Evolutionary conservation across 1,139 yeast species (phyloP), one percentile per base, ranked within the genome.

Genomic region (Meyerozyma sp.): DNA sequence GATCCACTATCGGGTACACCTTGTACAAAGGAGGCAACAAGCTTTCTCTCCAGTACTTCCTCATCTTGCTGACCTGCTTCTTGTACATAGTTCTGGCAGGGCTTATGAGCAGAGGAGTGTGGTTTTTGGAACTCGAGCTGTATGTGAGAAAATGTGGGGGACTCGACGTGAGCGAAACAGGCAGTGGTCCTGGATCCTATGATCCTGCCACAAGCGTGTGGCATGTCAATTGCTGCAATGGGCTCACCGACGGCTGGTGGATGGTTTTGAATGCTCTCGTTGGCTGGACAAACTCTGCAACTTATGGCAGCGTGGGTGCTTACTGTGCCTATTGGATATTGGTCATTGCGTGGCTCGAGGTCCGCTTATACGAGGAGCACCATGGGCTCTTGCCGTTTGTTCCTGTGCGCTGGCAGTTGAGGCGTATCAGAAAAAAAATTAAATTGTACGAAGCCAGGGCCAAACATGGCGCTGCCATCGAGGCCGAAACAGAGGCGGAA

Each of bases 281-380:
- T 45, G 98, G 98, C 1, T 91, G 98, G 98, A 87, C 93, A 32
- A 91, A 91, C 64, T 81, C 94, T 32, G 98, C 97, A 14, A 90
- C 97, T 2, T 88, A 86, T 59, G 96, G 96, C 16, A 87, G 96
- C 35, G 90, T 91, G n/a, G 62, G 76, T 18, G 78, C 90, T 42
- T 91, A 91, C 64, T 75, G 81, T 51, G 49, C 70, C 5, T 91
- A 87, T 65, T 91, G 98, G 98, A 39, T 79, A 5, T 62, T 74
- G 30, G 78, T 89, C 11, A 79, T 84, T 38, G 40, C 43, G 7
- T 52, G 63, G 46, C 58, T 69, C 51, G 53, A 53, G 39, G 34
- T 51, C 36, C 52, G 46, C 28, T 41, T 57, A 36, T 58, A 54
- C 47, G 72, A 68, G 41, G 73, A 68, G 41, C 56, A 53, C 40